Evolutionary conservation across 2,329 filamentous ascomycete genomes (phyloP), one percentile per base, ranked within the genome.

Genomic region (Periglandula ipomoeae): DNA sequence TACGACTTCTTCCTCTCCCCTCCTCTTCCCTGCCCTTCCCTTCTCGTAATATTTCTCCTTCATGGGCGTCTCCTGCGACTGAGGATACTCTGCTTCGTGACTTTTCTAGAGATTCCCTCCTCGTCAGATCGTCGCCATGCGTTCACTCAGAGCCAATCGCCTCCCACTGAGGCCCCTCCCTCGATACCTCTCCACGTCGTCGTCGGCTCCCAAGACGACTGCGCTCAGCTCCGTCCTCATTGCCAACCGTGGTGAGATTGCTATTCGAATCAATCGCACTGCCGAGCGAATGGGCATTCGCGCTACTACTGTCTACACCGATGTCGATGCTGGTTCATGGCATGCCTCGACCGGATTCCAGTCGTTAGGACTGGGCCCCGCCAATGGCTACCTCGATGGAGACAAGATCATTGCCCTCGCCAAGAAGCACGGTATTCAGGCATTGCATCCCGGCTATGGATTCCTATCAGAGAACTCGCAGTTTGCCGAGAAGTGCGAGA

Each of bases 221-320:
- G 75, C 79, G 26, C 79, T 84, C 56, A 82, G 81, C 48, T 95
- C 89, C 8, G 86, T 97, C 38, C 77, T 98, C 22, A 97, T 98
- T 63, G 93, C 93, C 47, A 98, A 98, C 65, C 84, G 93, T 58
- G 93, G 93, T 59, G 93, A 98, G 69, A 98, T 98, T 59, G 93
- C 93, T 44, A 76, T 98, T 64, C 87, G 93, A 57, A 93, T 98
- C 56, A 86, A 90, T 56, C 81, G 84, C 56, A 98, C 93, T 20
- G 93, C 93, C 30, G 77, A 87, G 45, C 81, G 85, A 54, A 85
- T 95, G 62, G 91, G 93, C 50, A 95, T 98, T 61, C 82, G 84
- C 53, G 95, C 91, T 17, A 96, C 91, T 1, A 96, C 91, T 0
- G 78, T 98, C 51, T 98, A 95, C 69, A 98, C 93, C 7, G 87